Conservation (phyloP, 2,329 filamentous ascomycete genomes). For the Penicillium sp. region DNA sequence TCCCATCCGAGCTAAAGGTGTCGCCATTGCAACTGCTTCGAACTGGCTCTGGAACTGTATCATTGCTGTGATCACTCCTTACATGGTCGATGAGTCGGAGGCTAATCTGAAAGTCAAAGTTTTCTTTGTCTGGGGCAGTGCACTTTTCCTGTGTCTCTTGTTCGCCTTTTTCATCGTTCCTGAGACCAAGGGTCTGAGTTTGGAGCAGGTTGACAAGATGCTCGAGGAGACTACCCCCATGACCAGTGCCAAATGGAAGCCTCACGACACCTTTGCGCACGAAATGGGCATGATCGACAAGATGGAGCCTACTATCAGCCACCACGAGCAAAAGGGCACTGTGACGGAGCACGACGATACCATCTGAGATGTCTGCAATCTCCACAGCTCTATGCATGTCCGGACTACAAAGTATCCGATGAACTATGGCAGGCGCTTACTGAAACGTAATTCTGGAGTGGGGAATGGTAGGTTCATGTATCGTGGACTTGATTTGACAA, state of each 20-base stretch:
- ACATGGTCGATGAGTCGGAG: conserved; percentile 55
- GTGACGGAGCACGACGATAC: neutral
- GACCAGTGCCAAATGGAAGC: conserved; percentile 74
- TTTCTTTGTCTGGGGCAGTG: conserved; percentile 79
- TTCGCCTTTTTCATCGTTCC: conserved; percentile 72
- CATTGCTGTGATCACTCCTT: conserved; percentile 69
- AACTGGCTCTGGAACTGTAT: conserved; percentile 90
- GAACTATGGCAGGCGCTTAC: neutral
- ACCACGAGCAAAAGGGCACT: conserved; percentile 6
- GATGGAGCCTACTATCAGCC: conserved; percentile 4
- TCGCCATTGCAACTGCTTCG: conserved; percentile 79
- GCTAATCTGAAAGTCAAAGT: conserved; percentile 64
- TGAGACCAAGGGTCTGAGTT: conserved; percentile 72
- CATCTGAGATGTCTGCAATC: neutral
- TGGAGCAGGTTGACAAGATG: conserved; percentile 84
- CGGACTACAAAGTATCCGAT: neutral
- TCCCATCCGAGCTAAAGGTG: conserved; percentile 81
- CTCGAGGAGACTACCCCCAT: conserved; percentile 80
- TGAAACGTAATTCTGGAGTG: neutral
- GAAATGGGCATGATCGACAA: conserved; percentile 53
- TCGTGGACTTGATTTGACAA: neutral
- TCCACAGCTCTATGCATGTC: neutral
- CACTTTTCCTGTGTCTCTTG: conserved; percentile 66
- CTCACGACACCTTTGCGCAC: conserved; percentile 66
- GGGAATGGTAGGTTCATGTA: neutral